phyloP scores from a whole-genome alignment of 1,139 yeast species.

The Chernovozyma sophiae-reginae region DNA sequence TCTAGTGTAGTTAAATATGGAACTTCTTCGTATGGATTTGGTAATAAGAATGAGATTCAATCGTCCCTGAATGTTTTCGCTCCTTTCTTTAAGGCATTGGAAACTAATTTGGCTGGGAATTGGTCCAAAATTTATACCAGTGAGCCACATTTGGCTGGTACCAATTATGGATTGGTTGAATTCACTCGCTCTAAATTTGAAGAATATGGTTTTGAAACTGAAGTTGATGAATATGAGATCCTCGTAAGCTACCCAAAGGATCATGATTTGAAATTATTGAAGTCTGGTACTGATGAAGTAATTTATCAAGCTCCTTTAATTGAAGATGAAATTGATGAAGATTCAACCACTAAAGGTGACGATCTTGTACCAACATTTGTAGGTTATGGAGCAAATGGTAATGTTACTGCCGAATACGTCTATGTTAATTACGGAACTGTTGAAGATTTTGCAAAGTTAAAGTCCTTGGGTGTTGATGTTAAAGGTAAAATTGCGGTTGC shows the following conservation, averaged over 20 bases:
- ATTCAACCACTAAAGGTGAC: conserved; percentile 54
- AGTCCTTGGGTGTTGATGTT: conserved; percentile 30
- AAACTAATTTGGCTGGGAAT: conserved; percentile 46
- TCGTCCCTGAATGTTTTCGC: conserved; percentile 1
- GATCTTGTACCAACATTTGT: conserved; percentile 45
- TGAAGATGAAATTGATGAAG: conserved; percentile 72
- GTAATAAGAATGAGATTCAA: neutral
- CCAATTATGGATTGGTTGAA: conserved; percentile 56
- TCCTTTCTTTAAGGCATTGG: conserved; percentile 33
- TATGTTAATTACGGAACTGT: conserved; percentile 40
- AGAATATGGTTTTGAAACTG: conserved; percentile 55
- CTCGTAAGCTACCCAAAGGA: conserved; percentile 51
- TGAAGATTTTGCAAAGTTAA: conserved; percentile 34
- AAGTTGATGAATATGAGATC: conserved; percentile 54
- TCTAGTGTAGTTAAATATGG: neutral
- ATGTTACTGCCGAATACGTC: conserved; percentile 42
- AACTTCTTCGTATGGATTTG: conserved; percentile 2
- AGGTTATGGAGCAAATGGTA: conserved; percentile 47
- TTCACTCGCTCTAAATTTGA: conserved; percentile 62
- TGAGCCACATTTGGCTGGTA: conserved; percentile 71
- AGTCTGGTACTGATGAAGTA: conserved; percentile 23
- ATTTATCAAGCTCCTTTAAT: conserved; percentile 60
- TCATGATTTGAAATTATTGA: conserved; percentile 41
- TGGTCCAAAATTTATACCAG: conserved; percentile 56
- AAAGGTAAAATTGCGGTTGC: conserved; percentile 41